phyloP scores from a whole-genome alignment of 257 asterid species.

The Haberlea rhodopensis region DNA sequence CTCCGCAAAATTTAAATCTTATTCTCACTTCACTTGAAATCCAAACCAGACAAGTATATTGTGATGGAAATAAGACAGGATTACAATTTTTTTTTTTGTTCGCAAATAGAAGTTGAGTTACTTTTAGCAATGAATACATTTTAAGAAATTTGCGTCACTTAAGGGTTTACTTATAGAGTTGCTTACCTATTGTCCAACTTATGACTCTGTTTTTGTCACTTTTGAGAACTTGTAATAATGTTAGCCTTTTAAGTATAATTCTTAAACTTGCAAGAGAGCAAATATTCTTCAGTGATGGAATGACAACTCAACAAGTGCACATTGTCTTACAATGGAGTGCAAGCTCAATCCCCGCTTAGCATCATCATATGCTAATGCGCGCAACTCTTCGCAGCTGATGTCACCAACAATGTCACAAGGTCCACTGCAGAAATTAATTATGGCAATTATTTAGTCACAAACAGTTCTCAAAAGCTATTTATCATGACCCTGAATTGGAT shows the following conservation, averaged over 20 bases:
- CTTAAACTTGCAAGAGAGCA: background rate
- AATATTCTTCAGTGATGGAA: slow-evolving; percentile 6
- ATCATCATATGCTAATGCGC: slow-evolving; percentile 81
- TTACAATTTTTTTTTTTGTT: background rate
- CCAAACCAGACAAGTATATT: slow-evolving; percentile 7
- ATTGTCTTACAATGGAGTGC: slow-evolving; percentile 67
- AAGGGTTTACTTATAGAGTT: background rate
- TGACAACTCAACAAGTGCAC: slow-evolving; percentile 19
- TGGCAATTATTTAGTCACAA: background rate
- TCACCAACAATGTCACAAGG: slow-evolving; percentile 90
- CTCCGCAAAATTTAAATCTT: background rate
- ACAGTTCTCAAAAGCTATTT: background rate
- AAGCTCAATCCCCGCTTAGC: slow-evolving; percentile 66
- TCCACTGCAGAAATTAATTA: slow-evolving; percentile 50
- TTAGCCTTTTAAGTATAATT: slow-evolving; percentile 8
- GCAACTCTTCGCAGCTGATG: slow-evolving; percentile 83
- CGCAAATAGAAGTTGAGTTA: background rate
- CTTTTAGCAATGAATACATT: background rate
- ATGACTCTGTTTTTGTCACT: background rate
- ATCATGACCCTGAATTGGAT: background rate
- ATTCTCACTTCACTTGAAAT: background rate
- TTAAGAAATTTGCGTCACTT: no score
- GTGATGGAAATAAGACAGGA: background rate
- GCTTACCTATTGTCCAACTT: background rate
- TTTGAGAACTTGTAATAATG: background rate